Evolutionary conservation across 2,329 filamentous ascomycete genomes (phyloP).

Genomic region (Ophiostoma triangulosporum): DNA sequence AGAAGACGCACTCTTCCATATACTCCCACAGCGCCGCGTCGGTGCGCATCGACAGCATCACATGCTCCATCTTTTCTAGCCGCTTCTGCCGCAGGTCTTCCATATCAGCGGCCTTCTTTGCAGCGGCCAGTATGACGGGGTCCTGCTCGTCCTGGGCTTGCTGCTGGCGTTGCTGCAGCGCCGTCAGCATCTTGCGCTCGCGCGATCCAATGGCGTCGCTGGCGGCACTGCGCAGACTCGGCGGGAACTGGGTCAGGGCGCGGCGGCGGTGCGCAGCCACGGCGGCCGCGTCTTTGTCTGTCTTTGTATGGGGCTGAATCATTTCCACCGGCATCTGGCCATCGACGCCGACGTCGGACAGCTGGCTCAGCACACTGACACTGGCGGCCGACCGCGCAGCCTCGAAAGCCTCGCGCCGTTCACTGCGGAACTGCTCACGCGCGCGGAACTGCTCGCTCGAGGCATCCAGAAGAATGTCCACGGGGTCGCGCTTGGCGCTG

Average conservation of each 20-base stretch:
- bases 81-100: conserved; percentile 3
- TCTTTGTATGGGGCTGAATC: too few relatives aligned
- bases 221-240: conserved; percentile 26
- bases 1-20: conserved; percentile 54
- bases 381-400: background rate
- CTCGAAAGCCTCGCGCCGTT: background rate
- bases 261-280: conserved; percentile 16
- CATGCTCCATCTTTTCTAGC: conserved; percentile 26
- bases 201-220: conserved; percentile 23
- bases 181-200: conserved; percentile 12
- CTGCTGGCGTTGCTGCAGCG: background rate
- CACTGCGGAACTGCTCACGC: conserved; percentile 10
- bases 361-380: background rate
- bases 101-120: conserved; percentile 25
- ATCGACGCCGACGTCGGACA: background rate
- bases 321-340: too few relatives aligned
- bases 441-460: conserved; percentile 1
- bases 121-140: conserved; percentile 13
- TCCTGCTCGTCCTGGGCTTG: background rate
- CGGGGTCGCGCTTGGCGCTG: background rate
- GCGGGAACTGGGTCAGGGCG: conserved; percentile 27
- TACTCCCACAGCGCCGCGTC: conserved; percentile 55
- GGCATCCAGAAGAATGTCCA: conserved; percentile 13
- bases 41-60: conserved; percentile 41
- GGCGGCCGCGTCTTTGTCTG: too few relatives aligned